These are phyloP conservation scores for Glycyrrhiza uralensis DNA, from an alignment of 306 rosid genomes.

Conservation along the genomic window DNA sequence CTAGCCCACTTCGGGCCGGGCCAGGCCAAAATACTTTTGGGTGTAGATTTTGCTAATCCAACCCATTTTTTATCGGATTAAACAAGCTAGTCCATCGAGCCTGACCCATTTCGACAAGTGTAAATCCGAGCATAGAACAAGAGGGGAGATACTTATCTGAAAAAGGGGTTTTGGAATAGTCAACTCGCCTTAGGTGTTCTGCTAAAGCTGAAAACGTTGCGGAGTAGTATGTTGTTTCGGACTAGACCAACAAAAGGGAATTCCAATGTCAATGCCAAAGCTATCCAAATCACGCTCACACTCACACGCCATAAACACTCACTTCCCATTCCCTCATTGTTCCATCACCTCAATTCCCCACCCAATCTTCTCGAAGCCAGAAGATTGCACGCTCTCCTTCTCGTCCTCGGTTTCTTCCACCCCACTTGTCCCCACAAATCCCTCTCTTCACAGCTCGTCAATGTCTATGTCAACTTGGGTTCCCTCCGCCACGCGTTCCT, in stretches of 20 bases:
- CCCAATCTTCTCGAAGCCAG: conserved; percentile 32
- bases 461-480: conserved; percentile 35
- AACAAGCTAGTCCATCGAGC: no score
- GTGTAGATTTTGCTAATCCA: no score
- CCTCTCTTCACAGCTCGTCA: conserved; percentile 34
- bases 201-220: no score
- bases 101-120: no score
- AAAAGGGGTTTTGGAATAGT: no score
- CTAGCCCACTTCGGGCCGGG: no score
- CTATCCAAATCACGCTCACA: neutral
- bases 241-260: neutral
- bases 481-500: conserved; percentile 30
- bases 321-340: conserved; percentile 17
- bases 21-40: no score
- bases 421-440: conserved; percentile 13
- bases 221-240: neutral
- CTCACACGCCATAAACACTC: conserved; percentile 15
- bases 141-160: no score
- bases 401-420: conserved; percentile 41
- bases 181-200: no score
- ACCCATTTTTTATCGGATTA: no score
- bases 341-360: conserved; percentile 40
- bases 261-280: neutral
- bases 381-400: conserved; percentile 38
- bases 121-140: no score